phyloP scores from a whole-genome alignment of 2,329 filamentous ascomycete genomes.

The Sclerotinia sclerotiorum region DNA sequence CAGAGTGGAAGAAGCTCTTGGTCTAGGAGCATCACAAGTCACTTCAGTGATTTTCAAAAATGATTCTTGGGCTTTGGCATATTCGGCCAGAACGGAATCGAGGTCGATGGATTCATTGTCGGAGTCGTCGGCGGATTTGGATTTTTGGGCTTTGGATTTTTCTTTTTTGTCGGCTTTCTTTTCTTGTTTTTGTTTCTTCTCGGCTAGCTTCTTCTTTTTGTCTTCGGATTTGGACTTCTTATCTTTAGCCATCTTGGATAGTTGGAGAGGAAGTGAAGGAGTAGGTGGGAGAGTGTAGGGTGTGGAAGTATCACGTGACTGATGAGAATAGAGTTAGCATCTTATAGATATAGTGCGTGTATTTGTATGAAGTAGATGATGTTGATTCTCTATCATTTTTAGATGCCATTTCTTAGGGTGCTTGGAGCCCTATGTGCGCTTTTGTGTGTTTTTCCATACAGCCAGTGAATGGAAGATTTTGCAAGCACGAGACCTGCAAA shows the following conservation, averaged over 20 bases:
- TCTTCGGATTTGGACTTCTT: constrained; percentile 49
- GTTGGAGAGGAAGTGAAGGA: too few species aligned
- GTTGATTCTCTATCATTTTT: neutral
- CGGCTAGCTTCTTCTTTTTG: constrained; percentile 56
- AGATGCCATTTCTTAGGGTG: neutral
- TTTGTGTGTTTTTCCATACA: neutral
- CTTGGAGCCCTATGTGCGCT: neutral
- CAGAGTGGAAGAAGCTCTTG: constrained; percentile 77
- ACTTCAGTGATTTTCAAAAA: constrained; percentile 92
- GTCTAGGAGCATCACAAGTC: constrained; percentile 68
- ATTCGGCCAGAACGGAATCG: constrained; percentile 89
- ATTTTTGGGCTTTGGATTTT: constrained; percentile 67
- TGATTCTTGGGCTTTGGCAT: constrained; percentile 87
- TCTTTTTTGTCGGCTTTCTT: constrained; percentile 88
- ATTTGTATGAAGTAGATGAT: too few species aligned
- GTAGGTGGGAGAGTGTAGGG: neutral
- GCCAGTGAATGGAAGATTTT: constrained; percentile 6
- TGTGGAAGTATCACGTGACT: constrained; percentile 1
- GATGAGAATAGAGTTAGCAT: neutral
- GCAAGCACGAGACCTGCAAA: neutral
- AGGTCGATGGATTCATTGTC: constrained; percentile 92
- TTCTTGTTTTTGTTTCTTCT: constrained; percentile 75
- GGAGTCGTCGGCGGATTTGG: constrained; percentile 72
- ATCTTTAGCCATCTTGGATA: constrained; percentile 49
- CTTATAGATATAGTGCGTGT: neutral